Conservation (phyloP, 805 yeast species). For the Osmozyma mogii region DNA sequence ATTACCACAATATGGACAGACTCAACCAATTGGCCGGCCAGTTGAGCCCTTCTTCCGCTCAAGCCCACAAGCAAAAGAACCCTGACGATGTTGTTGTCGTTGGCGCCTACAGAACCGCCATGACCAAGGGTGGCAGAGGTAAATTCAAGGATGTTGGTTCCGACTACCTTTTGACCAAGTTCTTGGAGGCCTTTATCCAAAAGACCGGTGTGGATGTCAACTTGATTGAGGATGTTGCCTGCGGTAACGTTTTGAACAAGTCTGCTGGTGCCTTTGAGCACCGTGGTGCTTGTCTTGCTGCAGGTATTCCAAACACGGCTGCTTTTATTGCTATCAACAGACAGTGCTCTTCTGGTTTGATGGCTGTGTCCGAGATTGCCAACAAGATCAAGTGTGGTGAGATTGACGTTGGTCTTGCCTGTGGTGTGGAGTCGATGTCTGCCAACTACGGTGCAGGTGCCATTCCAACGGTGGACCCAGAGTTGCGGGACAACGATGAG, state of each 20-base stretch:
- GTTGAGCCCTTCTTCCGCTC: constrained; percentile 33
- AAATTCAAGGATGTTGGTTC: constrained; percentile 74
- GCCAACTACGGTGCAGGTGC: constrained; percentile 77
- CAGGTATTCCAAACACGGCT: constrained; percentile 76
- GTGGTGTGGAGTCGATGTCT: constrained; percentile 95
- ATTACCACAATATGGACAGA: constrained; percentile 30
- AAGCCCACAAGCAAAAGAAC: constrained; percentile 43
- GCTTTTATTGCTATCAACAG: constrained; percentile 84
- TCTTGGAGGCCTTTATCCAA: constrained; percentile 55
- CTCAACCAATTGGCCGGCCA: constrained; percentile 39
- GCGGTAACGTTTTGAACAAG: constrained; percentile 85
- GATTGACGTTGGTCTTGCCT: constrained; percentile 84
- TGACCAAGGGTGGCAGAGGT: constrained; percentile 84
- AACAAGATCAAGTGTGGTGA: constrained; percentile 82
- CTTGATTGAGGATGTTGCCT: constrained; percentile 73
- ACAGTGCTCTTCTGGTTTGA: constrained; percentile 91
- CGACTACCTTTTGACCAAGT: constrained; percentile 65
- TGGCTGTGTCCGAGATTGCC: constrained; percentile 85
- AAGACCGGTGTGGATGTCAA: constrained; percentile 40
- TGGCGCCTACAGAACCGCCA: constrained; percentile 84
- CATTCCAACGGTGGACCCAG: constrained; percentile 40
- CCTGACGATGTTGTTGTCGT: constrained; percentile 89
- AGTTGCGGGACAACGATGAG: constrained; percentile 27
- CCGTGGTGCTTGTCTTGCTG: constrained; percentile 84
- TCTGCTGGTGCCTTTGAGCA: constrained; percentile 96